These are phyloP conservation scores for Fusarium robinianum DNA, from an alignment of 2,329 filamentous ascomycete species.

Conservation along the genomic window DNA sequence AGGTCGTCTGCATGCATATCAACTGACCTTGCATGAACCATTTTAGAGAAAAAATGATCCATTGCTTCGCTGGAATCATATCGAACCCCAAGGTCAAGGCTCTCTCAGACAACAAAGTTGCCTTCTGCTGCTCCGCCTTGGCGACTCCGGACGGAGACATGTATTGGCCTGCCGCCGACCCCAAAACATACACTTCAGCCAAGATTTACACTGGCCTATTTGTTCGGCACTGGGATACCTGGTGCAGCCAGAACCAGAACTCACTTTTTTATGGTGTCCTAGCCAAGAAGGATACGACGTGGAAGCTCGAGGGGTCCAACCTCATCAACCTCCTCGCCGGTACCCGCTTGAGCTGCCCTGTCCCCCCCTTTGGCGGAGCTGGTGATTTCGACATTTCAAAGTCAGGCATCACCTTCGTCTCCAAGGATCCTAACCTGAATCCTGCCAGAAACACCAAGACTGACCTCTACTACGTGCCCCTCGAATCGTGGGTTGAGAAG, in stretches of 20 bases:
- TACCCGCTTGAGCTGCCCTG: constrained; percentile 65
- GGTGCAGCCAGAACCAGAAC: constrained; percentile 68
- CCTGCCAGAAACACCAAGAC: constrained; percentile 79
- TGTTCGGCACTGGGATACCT: constrained; percentile 84
- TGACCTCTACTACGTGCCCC: constrained; percentile 74
- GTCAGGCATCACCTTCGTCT: constrained; percentile 71
- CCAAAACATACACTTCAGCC: constrained; percentile 65
- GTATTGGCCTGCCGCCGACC: constrained; percentile 65
- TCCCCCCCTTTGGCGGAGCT: constrained; percentile 77
- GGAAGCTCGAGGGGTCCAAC: constrained; percentile 48
- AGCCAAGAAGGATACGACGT: constrained; percentile 47
- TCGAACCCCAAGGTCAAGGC: constrained; percentile 63
- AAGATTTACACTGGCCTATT: constrained; percentile 76
- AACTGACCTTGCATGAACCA: background rate
- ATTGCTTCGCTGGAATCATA: constrained; percentile 56
- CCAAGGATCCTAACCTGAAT: constrained; percentile 73
- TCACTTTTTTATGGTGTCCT: constrained; percentile 75
- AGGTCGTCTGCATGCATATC: background rate
- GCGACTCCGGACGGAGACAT: constrained; percentile 71
- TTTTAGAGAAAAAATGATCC: constrained; percentile 49
- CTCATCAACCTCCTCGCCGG: constrained; percentile 68
- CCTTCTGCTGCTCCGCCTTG: constrained; percentile 64
- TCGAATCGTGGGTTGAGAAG: constrained; percentile 63
- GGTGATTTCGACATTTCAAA: constrained; percentile 78
- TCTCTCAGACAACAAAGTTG: constrained; percentile 55